Evolutionary conservation across 148 eudicot genomes (phyloP), one percentile per base, ranked within the genome.

Genomic region (Rhododendron vialii): DNA sequence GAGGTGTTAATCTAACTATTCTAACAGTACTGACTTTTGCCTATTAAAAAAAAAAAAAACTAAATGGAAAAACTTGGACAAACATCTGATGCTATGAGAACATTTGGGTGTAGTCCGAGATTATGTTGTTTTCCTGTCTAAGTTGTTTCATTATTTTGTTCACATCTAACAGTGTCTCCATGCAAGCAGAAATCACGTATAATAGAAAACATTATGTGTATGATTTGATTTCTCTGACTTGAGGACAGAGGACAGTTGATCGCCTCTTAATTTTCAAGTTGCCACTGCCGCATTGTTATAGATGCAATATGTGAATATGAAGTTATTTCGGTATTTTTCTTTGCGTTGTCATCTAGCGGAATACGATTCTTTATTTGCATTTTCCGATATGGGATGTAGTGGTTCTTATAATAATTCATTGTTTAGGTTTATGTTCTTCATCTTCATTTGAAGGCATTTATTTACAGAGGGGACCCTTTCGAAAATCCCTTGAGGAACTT

Each of bases 401-500:
- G 18, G n/a, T 57, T 78, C 67, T 83, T 36, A 83, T 83, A 65
- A 18, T 36, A 78, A 51, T 35, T 78, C 28, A 9, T 12, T 78
- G 78, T 85, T 57, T 88, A 92, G 94, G 90, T 92, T 48, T 92
- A 87, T 50, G 92, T 91, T 86, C 92, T 92, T 50, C 92, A 89
- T 88, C 86, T 88, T 84, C 94, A 89, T 85, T 80, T 92, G 90
- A 92, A 86, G 89, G 88, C 92, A 63, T 86, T 88, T 82, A 63
- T 92, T 59, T 73, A 83, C 11, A 84, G 85, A n/a, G 89, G 89
- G n/a, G 75, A 80, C 41, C 88, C 91, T 45, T 91, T 91, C 14
- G 83, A 84, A 55, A 86, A 86, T 84, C 92, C 88, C 73, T 67
- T 82, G 48, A 55, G 38, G 28, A 89, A 78, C 53, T 85, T 84